Conservation (phyloP, 1,284 basidiomycete genomes). For the Ustilago vetiveriae region DNA sequence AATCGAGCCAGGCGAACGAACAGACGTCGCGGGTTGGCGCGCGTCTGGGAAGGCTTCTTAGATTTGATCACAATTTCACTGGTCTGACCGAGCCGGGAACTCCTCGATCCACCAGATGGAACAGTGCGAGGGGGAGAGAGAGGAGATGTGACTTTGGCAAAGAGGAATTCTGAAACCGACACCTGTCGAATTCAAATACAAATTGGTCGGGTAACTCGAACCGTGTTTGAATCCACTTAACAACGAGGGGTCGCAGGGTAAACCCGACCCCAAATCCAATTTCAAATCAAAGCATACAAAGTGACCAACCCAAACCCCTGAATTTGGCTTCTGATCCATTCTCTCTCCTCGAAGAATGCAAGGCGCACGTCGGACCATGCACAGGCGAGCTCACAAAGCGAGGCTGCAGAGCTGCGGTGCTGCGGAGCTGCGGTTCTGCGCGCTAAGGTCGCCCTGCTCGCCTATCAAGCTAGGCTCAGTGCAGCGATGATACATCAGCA, state of each 20-base stretch:
- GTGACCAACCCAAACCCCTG: not conserved
- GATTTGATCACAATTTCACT: no score
- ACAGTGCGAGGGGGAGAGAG: no score
- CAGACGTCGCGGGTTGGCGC: not conserved
- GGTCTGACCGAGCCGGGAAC: constrained; percentile 4
- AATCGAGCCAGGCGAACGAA: not conserved
- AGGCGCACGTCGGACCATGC: constrained; percentile 9
- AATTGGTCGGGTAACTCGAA: no score
- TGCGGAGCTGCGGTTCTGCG: not conserved
- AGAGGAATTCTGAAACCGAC: constrained; percentile 11
- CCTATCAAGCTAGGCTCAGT: no score
- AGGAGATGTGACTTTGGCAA: no score
- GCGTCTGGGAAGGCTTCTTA: not conserved
- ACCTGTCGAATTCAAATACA: not conserved
- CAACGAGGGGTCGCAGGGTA: no score
- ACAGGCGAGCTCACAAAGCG: not conserved
- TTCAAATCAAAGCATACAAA: no score
- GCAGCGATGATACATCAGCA: no score
- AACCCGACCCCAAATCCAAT: no score
- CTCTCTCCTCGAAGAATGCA: constrained; percentile 8
- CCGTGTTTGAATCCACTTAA: no score
- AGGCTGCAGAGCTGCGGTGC: no score
- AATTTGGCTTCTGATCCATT: not conserved
- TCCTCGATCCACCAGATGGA: no score
- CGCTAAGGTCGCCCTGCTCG: not conserved